Evolutionary conservation across 1,284 basidiomycete genomes (phyloP), one percentile per base, ranked within the genome.

Genomic region (Heterobasidion parviporum): DNA sequence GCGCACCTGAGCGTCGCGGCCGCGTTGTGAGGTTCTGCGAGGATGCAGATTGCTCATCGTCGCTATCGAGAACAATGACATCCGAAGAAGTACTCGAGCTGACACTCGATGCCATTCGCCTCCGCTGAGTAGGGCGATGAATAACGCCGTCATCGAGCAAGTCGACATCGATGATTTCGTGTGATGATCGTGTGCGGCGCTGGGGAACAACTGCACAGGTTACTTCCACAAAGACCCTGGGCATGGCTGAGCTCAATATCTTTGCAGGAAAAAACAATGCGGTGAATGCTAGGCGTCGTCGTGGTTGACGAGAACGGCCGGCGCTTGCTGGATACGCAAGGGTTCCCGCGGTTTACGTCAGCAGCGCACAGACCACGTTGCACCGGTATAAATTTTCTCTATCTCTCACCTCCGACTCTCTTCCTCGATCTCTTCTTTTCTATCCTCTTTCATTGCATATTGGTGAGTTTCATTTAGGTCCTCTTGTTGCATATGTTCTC

Each of bases 101-200:
- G 18, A 52, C 16, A 44, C 44, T 38, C 6, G 20, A 43, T 12
- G 20, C 49, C 6, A 38, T 48, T 15, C 56, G 56, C 35, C 45
- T 26, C 20, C 59, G 59, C 56, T 46, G 53, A 48, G 56, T 41
- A 52, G 56, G 52, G 36, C 38, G 60, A 8, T 55, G 55, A 47
- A 55, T 26, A n/a, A 38, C 33, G 50, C 55, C 52, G 43, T 67
- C 63, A 50, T 75, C 71, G 46, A 71, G 62, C 9, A 66, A 63
- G 62, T 75, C 74, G 54, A 73, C 67, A 55, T 74, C 72, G 43
- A 74, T 75, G 52, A 74, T 57, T 57, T 71, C 69, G 3, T 65
- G 66, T 6, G 44, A 33, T 15, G 45, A 34, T 54, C 53, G 45
- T 34, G 67, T 10, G 45, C 57, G 60, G 35, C 56, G 53, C 35